A percentile compares a stretch with the other conserved stretches of the same genome.
Evolutionary conservation across 768 basidiomycete species (phyloP).

Genomic region (Mycena chlorophos): DNA sequence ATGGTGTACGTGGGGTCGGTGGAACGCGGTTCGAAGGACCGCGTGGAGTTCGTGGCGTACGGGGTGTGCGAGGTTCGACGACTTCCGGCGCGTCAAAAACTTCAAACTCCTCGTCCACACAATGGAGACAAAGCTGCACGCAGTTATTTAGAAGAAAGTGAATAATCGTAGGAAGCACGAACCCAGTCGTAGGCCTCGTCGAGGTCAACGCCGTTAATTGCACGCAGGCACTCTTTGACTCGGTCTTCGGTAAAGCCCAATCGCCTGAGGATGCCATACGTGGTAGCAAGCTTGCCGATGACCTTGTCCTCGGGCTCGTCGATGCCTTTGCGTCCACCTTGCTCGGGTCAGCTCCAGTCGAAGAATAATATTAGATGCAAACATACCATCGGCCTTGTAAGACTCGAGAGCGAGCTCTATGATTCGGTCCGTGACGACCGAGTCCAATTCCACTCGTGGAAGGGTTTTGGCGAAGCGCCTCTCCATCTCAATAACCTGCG

Average conservation of each 20-base stretch:
- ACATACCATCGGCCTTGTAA: constrained; percentile 34
- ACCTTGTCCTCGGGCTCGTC: constrained; percentile 73
- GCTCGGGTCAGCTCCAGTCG: constrained; percentile 4
- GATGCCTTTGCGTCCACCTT: constrained; percentile 35
- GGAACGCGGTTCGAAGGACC: constrained; percentile 11
- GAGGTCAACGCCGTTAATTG: constrained; percentile 67
- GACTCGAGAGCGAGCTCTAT: constrained; percentile 49
- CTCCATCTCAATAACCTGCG: constrained; percentile 79
- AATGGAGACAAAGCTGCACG: constrained; percentile 63
- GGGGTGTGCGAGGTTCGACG: constrained; percentile 28
- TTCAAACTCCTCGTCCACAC: constrained; percentile 58
- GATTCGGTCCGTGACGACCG: constrained; percentile 56
- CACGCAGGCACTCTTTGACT: constrained; percentile 69
- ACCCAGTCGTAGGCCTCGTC: constrained; percentile 95
- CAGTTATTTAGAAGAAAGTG: constrained; percentile 1
- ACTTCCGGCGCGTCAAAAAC: constrained; percentile 22
- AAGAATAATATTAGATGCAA: constrained; percentile 8
- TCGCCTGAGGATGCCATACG: constrained; percentile 77
- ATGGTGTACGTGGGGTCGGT: constrained; percentile 34
- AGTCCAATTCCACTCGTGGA: constrained; percentile 62
- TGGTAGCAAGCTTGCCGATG: constrained; percentile 68
- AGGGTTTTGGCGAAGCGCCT: constrained; percentile 68
- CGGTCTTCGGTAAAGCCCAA: constrained; percentile 72
- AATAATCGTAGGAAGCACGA: constrained; percentile 23
- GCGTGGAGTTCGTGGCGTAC: constrained; percentile 31